These are phyloP conservation scores for Buddleja alternifolia DNA, from an alignment of 257 asterid genomes.

Conservation along the genomic window DNA sequence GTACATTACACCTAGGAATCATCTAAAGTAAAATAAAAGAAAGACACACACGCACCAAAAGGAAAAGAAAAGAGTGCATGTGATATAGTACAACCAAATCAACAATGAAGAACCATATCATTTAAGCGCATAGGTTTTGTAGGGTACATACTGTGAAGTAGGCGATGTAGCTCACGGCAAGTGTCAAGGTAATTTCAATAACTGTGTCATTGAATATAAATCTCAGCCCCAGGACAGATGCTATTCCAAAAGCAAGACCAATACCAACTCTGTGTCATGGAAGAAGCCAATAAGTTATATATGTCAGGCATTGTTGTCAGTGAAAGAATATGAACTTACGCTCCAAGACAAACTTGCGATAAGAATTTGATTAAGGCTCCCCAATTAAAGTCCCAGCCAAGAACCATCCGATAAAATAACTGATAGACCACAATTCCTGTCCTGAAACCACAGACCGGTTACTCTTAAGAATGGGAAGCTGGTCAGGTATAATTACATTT, in stretches of 20 bases:
- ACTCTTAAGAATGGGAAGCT: conserved; percentile 13
- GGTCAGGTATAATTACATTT: conserved; percentile 11
- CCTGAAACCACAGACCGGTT: conserved; percentile 60
- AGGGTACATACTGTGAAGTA: conserved; percentile 77
- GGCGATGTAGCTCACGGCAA: conserved; percentile 96
- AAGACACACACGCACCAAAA: neutral
- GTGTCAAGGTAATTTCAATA: conserved; percentile 84
- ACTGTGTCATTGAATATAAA: conserved; percentile 97
- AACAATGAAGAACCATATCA: conserved; percentile 21
- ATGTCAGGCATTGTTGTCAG: conserved; percentile 23
- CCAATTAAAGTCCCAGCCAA: conserved; percentile 77
- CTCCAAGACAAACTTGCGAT: conserved; percentile 84
- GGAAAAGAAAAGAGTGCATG: neutral
- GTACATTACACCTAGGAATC: conserved; percentile 13
- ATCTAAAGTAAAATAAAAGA: neutral
- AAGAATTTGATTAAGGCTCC: conserved; percentile 69
- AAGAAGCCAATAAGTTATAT: conserved; percentile 35
- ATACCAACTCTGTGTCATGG: conserved; percentile 66
- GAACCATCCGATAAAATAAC: conserved; percentile 80
- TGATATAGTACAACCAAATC: conserved; percentile 10
- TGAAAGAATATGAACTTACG: conserved; percentile 62
- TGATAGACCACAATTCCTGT: conserved; percentile 95
- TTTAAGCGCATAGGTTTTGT: conserved; percentile 28
- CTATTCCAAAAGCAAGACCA: conserved; percentile 89
- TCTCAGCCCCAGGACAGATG: conserved; percentile 92